Percentiles rank a stretch among this genome's conserved stretches.
Conservation (phyloP, 1,139 yeast species). For the Magnusiomyces clavatus region DNA sequence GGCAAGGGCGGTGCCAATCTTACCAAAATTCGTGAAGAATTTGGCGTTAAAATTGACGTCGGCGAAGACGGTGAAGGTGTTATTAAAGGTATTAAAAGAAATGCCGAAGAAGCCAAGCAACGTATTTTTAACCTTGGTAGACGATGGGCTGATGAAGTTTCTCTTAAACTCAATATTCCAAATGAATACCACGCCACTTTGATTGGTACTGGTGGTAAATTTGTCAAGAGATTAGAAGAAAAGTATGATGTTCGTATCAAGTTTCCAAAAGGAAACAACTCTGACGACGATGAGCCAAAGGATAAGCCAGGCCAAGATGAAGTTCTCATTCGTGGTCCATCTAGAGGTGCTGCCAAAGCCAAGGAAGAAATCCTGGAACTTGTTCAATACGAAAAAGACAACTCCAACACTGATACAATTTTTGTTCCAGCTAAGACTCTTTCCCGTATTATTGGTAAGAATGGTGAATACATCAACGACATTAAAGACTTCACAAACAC, state of each 20-base stretch:
- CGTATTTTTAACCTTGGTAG: slow-evolving; percentile 54
- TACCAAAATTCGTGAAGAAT: slow-evolving; percentile 64
- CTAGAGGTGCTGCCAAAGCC: slow-evolving; percentile 80
- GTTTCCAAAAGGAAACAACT: slow-evolving; percentile 49
- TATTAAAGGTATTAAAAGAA: slow-evolving; percentile 70
- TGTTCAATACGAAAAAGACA: slow-evolving; percentile 79
- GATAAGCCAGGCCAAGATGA: slow-evolving; percentile 40
- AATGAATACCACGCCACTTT: slow-evolving; percentile 70
- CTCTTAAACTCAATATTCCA: slow-evolving; percentile 61
- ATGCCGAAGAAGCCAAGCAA: slow-evolving; percentile 66
- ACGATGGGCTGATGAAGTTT: slow-evolving; percentile 76
- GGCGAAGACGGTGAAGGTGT: slow-evolving; percentile 49
- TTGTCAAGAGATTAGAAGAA: slow-evolving; percentile 79
- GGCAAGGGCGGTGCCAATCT: slow-evolving; percentile 83
- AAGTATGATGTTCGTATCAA: slow-evolving; percentile 77
- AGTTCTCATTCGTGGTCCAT: slow-evolving; percentile 82
- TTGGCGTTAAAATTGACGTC: slow-evolving; percentile 71
- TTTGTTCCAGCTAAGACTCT: slow-evolving; percentile 65
- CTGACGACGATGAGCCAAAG: slow-evolving; percentile 31
- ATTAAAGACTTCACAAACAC: slow-evolving; percentile 77
- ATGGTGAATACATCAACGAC: slow-evolving; percentile 78
- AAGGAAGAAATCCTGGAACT: slow-evolving; percentile 80
- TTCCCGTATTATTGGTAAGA: slow-evolving; percentile 81
- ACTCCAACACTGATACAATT: slow-evolving; percentile 60
- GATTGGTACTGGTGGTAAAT: slow-evolving; percentile 78